Evolutionary conservation across 176 grass and related monocot species (phyloP), one percentile per base, ranked within the genome.

Genomic region (Dendrocalamus sinicus): DNA sequence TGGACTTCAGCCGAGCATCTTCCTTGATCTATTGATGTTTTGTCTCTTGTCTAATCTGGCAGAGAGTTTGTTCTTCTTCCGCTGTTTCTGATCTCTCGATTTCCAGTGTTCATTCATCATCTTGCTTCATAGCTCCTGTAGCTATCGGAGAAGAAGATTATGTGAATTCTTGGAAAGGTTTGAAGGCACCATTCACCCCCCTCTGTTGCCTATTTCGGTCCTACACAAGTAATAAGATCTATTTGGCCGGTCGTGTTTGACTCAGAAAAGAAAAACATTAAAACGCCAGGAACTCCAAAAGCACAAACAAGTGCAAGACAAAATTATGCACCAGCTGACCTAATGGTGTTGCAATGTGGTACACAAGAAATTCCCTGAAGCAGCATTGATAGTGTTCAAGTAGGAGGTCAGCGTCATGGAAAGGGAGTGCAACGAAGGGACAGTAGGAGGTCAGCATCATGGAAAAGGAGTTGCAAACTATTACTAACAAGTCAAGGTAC

Each of bases 311-410:
- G 40, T 28, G 32, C 17, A 50, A 6, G 48, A 75, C 67, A 89
- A 79, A 73, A 74, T 26, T 68, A 89, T 74, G 51, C 15, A 6
- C 4, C 15, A 43, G 70, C 76, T 89, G 82, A 80, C 69, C 40
- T 84, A 80, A 48, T 58, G 24, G 46, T 68, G 37, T 22, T 80
- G 60, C 62, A 43, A 81, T 61, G 77, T 85, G 82, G 39, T 70
- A 76, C 70, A 70, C 48, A 74, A 55, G 81, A 75, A 85, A 59
- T 74, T 61, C 68, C 82, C 69, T 75, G 59, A 50, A 67, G 76
- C 76, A 85, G 61, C 82, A 85, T 84, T 76, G 69, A 14, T 60
- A 81, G 48, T 80, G 76, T 75, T 89, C 88, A 73, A 85, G 88
- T 81, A 80, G 48, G 76, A 60, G 43, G 76, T 76, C 82, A 43